Conservation (phyloP, 176 grass and related monocot species). For the Bothriochloa decipiens region DNA sequence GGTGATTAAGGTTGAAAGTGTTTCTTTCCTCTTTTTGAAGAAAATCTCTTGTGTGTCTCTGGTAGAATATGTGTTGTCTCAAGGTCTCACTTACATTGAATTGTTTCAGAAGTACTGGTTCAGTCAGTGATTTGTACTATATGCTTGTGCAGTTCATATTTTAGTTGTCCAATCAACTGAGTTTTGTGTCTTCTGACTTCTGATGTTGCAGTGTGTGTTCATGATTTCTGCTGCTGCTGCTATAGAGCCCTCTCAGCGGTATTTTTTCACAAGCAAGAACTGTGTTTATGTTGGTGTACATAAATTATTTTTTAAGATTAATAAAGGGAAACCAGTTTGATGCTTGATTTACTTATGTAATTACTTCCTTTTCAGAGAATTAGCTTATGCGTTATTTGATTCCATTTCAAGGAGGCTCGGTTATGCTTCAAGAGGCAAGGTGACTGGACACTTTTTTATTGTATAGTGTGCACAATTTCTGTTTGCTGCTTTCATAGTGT, state of each 20-base stretch:
- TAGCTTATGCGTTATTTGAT: conserved; percentile 83
- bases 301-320: not conserved
- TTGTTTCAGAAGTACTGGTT: conserved; percentile 5
- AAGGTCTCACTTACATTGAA: not conserved
- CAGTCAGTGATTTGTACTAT: not conserved
- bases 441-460: conserved; percentile 29
- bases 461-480: not conserved
- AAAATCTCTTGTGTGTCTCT: not conserved
- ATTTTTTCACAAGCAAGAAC: conserved; percentile 26
- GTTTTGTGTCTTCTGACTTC: conserved; percentile 31
- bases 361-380: conserved; percentile 54
- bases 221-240: conserved; percentile 92
- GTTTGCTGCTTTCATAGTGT: not conserved
- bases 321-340: conserved; percentile 1
- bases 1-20: not conserved
- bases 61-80: not conserved
- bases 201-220: conserved; percentile 66
- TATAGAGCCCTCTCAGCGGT: conserved; percentile 79
- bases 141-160: conserved; percentile 8
- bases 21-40: not conserved
- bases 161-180: conserved; percentile 14
- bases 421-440: conserved; percentile 84
- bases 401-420: conserved; percentile 67
- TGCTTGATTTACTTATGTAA: conserved; percentile 40
- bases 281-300: conserved; percentile 19